Evolutionary conservation across 1,284 basidiomycete species (phyloP).

Genomic region (Polyporus tsugae): DNA sequence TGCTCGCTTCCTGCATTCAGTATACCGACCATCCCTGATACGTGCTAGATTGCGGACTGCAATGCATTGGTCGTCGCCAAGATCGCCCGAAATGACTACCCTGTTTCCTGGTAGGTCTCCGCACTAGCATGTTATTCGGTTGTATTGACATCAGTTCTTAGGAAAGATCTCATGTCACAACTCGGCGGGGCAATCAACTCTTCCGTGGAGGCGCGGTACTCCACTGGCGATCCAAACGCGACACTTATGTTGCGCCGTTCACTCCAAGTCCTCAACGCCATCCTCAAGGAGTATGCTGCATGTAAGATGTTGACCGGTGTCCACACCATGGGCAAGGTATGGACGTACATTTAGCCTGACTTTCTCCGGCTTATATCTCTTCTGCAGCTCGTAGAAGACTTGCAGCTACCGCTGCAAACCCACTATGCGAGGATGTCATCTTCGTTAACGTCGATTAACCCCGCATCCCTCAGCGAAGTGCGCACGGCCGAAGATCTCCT

Average conservation of each 20-base stretch:
- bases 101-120: constrained; percentile 63
- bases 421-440: constrained; percentile 67
- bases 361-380: not conserved
- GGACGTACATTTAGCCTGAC: not conserved
- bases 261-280: constrained; percentile 65
- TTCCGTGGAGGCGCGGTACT: constrained; percentile 58
- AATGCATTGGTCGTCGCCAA: constrained; percentile 76
- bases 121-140: not conserved
- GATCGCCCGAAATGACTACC: constrained; percentile 78
- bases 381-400: constrained; percentile 60
- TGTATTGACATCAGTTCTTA: constrained; percentile 38
- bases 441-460: constrained; percentile 53
- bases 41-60: constrained; percentile 71
- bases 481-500: constrained; percentile 60
- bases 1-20: not conserved
- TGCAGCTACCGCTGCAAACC: constrained; percentile 58
- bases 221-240: constrained; percentile 50
- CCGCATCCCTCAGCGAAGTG: constrained; percentile 44
- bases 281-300: constrained; percentile 73
- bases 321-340: constrained; percentile 69
- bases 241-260: constrained; percentile 66
- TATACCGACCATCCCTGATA: constrained; percentile 4
- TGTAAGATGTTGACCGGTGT: constrained; percentile 74
- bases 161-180: constrained; percentile 69
- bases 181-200: constrained; percentile 63